Percentiles rank a stretch among this genome's conserved stretches.
Conservation (phyloP, 202 grass and related monocot genomes). For the Dendrocalamus latiflorus region DNA sequence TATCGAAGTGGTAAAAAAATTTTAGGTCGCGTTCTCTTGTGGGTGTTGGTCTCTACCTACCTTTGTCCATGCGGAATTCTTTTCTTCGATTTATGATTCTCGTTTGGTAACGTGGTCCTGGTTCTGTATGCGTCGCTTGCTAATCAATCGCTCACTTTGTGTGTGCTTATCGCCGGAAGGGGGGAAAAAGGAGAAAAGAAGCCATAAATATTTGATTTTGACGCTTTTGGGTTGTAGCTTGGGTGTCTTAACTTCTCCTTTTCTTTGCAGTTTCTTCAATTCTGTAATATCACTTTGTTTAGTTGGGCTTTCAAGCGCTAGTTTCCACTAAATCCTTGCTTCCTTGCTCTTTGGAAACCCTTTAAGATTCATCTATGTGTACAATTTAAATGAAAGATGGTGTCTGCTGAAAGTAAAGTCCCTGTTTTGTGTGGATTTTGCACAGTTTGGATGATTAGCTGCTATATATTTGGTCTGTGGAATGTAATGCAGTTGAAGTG, state of each 20-base stretch:
- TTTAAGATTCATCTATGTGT: not conserved
- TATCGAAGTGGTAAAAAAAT: not conserved
- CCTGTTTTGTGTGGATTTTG: constrained; percentile 2
- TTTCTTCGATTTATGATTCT: constrained; percentile 6
- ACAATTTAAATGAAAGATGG: not conserved
- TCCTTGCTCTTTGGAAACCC: not conserved
- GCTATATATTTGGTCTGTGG: not conserved
- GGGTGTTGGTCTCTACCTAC: constrained; percentile 32
- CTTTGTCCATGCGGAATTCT: constrained; percentile 19
- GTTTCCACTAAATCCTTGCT: not conserved
- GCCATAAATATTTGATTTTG: constrained; percentile 30
- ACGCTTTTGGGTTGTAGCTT: constrained; percentile 44
- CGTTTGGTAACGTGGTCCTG: constrained; percentile 25
- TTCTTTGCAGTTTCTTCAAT: constrained; percentile 12
- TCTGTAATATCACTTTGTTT: not conserved
- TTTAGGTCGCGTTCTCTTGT: not conserved
- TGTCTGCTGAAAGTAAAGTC: not conserved
- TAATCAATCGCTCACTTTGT: too few species aligned
- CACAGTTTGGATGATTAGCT: not conserved
- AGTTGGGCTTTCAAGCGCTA: not conserved
- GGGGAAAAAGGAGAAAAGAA: constrained; percentile 11
- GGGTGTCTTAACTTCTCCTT: constrained; percentile 37
- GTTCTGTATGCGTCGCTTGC: constrained; percentile 25
- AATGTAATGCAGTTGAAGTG: constrained; percentile 11
- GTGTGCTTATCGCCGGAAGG: constrained; percentile 18